Evolutionary conservation across 2,329 filamentous ascomycete species (phyloP).

Genomic region (Endothia cerciana): DNA sequence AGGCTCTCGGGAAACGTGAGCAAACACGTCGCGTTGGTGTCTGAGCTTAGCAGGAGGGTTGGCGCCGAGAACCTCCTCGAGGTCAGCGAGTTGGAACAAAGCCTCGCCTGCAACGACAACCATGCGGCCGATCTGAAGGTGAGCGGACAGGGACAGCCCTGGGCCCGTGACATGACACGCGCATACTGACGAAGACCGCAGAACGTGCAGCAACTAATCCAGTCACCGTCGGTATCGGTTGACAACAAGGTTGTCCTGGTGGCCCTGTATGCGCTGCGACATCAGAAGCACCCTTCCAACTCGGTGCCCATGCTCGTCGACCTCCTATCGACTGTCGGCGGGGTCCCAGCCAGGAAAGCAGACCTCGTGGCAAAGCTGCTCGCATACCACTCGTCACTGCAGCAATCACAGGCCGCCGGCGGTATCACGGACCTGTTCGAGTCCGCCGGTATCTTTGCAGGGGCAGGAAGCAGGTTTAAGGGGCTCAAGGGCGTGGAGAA

Average conservation of each 20-base stretch:
- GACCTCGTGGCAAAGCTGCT: slow-evolving; percentile 82
- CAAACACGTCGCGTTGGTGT: slow-evolving; percentile 95
- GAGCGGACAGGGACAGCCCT: slow-evolving; percentile 33
- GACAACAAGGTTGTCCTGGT: slow-evolving; percentile 89
- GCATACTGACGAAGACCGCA: slow-evolving; percentile 40
- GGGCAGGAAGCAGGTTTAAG: slow-evolving; percentile 85
- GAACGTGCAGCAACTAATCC: slow-evolving; percentile 85
- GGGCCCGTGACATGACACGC: neutral
- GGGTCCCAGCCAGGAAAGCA: slow-evolving; percentile 74
- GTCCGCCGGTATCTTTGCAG: slow-evolving; percentile 86
- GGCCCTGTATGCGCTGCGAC: slow-evolving; percentile 91
- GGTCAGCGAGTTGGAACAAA: slow-evolving; percentile 96
- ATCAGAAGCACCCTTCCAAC: slow-evolving; percentile 84
- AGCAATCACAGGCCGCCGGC: slow-evolving; percentile 72
- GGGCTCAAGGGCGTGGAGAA: slow-evolving; percentile 98
- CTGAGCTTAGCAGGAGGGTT: slow-evolving; percentile 87
- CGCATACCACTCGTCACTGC: slow-evolving; percentile 83
- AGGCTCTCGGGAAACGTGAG: slow-evolving; percentile 97
- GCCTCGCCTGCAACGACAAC: slow-evolving; percentile 94
- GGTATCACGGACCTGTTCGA: slow-evolving; percentile 93
- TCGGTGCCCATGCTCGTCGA: slow-evolving; percentile 84
- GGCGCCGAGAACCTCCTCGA: slow-evolving; percentile 87
- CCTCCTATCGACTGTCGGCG: slow-evolving; percentile 81
- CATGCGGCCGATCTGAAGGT: slow-evolving; percentile 91
- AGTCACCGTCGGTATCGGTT: slow-evolving; percentile 73